Percentiles rank a stretch among this genome's conserved stretches.
Evolutionary conservation across 1,284 basidiomycete genomes (phyloP).

Genomic region (Anthracocystis setariae): DNA sequence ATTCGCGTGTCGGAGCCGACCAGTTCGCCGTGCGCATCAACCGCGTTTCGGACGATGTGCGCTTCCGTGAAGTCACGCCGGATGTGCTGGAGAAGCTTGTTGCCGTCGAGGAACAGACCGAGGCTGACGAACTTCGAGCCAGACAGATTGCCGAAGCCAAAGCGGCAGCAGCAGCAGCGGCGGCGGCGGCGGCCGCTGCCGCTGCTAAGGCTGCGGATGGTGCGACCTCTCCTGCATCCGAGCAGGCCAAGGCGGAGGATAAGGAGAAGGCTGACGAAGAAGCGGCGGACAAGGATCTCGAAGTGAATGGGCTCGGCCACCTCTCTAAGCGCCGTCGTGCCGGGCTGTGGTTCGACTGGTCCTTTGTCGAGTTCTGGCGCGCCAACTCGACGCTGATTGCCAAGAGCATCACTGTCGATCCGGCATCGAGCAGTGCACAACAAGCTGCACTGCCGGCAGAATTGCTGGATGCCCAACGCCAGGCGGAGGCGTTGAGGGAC

Average conservation of each 20-base stretch:
- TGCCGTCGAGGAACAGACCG: slow-evolving; percentile 33
- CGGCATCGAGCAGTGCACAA: slow-evolving; percentile 36
- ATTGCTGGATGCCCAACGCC: slow-evolving; percentile 61
- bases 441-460: slow-evolving; percentile 51
- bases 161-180: slow-evolving; percentile 28
- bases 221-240: slow-evolving; percentile 10
- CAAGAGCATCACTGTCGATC: slow-evolving; percentile 61
- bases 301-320: slow-evolving; percentile 44
- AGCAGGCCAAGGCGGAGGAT: slow-evolving; percentile 18
- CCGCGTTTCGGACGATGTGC: slow-evolving; percentile 85
- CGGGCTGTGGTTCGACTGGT: slow-evolving; percentile 98
- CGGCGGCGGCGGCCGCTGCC: slow-evolving; percentile 27
- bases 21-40: slow-evolving; percentile 87
- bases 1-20: slow-evolving; percentile 83
- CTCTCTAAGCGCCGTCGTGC: slow-evolving; percentile 70
- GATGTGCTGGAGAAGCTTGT: slow-evolving; percentile 71
- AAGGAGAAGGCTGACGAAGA: slow-evolving; percentile 43
- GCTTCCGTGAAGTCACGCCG: slow-evolving; percentile 88
- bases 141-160: slow-evolving; percentile 36
- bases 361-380: slow-evolving; percentile 99
- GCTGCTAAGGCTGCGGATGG: slow-evolving; percentile 21
- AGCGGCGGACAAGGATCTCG: slow-evolving; percentile 42
- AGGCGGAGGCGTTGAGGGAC: slow-evolving; percentile 53
- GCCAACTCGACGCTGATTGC: slow-evolving; percentile 78
- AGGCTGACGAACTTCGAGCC: slow-evolving; percentile 60